Base-by-base conservation (phyloP, 108 stramenopile genomes). In the Cyclotella kingstonii region DNA sequence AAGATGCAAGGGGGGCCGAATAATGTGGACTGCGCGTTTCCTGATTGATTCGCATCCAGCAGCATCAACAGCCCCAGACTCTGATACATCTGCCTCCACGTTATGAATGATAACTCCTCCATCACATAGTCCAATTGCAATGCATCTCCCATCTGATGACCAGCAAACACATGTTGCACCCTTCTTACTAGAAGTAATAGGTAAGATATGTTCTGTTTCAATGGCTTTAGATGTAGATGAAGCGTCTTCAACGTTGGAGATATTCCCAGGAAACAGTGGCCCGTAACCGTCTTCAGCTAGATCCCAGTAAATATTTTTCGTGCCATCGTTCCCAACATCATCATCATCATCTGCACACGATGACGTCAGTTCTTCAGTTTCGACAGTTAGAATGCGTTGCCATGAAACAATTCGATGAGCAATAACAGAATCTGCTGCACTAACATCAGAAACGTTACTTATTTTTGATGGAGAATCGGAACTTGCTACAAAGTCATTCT, bases 111-210 rank as follows among this genome's bases (percentile, higher is more conserved):
- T 53, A 1, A 85, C 60, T 0, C 48, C 77, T 34, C 79, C 74
- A 43, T 82, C 66, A 10, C 49, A 30, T 6, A 63, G 41, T 18
- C 78, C 78, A 26, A 93, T 55, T 22, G 87, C 92, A 22, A 93
- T 42, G 31, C 52, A 60, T 31, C 81, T 60, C 18, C 92, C 92
- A 73, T 86, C 87, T 10, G 92, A 87, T 46, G 86, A 84, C 89
- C 89, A 93, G 33, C 60, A 63, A 50, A 79, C 40, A 19, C 38
- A 22, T 29, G 47, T 53, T 40, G 54, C 25, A 8, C 62, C 57
- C 39, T 55, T 34, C 26, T 28, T 17, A 34, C 18, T 54, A 11
- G 7, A n/a, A n/a, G n/a, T n/a, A n/a, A n/a, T n/a, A n/a, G n/a
- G n/a, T n/a, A n/a, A n/a, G n/a, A n/a, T 44, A 0, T 65, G 51